A percentile compares a stretch with the other conserved stretches of the same genome.
Evolutionary conservation across 148 eudicot genomes (phyloP).

Genomic region (Agrostemma githago): DNA sequence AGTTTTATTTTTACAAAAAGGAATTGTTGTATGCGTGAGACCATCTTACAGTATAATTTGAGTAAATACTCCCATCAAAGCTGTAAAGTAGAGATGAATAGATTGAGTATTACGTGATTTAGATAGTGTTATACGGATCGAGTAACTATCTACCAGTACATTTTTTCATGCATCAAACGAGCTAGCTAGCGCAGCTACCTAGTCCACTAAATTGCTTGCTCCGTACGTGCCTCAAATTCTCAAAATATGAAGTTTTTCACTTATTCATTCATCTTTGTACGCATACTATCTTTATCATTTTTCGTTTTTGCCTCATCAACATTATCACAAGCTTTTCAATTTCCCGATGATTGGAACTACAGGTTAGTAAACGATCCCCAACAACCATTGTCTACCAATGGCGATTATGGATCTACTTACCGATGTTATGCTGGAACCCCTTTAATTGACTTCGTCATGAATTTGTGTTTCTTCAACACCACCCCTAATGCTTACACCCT

Average conservation of each 20-base stretch:
- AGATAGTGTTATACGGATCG: no score
- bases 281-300: background rate
- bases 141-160: no score
- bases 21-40: no score
- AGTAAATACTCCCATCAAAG: no score
- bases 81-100: no score
- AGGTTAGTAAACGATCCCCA: background rate
- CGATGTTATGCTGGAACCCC: conserved; percentile 7
- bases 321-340: background rate
- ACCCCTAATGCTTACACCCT: conserved; percentile 13
- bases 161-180: no score
- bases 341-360: background rate
- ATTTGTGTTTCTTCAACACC: conserved; percentile 12
- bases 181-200: no score
- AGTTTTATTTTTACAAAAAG: no score
- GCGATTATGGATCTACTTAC: conserved; percentile 9
- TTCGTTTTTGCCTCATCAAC: background rate
- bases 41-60: no score
- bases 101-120: no score
- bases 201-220: no score
- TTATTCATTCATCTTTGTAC: background rate
- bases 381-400: background rate
- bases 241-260: background rate
- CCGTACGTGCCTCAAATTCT: no score
- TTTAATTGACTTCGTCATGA: background rate